A percentile compares a stretch with the other conserved stretches of the same genome.
Evolutionary conservation across 2,329 filamentous ascomycete genomes (phyloP).

Genomic region (Alternaria sp.): DNA sequence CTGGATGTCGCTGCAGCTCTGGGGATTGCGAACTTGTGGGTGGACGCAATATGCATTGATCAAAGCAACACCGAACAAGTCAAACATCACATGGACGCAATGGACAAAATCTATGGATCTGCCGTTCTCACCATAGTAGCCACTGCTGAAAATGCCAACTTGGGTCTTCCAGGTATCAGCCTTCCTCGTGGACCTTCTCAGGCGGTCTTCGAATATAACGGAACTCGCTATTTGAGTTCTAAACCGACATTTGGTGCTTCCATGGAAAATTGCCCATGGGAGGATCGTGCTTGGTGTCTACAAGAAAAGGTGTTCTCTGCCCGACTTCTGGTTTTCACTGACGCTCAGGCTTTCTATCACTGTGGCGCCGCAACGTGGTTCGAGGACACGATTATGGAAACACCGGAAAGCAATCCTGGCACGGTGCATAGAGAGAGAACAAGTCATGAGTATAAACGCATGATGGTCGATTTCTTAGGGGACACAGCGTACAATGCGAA

Average conservation of each 20-base stretch:
- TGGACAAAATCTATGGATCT: background rate
- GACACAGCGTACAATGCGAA: too few species aligned
- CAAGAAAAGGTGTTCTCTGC: conserved; percentile 18
- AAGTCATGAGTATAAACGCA: too few species aligned
- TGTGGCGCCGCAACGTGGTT: background rate
- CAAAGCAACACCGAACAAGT: background rate
- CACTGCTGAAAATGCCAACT: background rate
- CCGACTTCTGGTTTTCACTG: conserved; percentile 7
- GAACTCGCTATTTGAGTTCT: background rate
- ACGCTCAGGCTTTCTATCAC: background rate
- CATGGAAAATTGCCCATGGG: conserved; percentile 5
- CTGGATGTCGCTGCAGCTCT: background rate
- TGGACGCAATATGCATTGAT: background rate
- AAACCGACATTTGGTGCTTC: conserved; percentile 3
- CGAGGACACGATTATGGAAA: background rate
- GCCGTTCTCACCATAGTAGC: background rate
- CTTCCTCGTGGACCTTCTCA: background rate
- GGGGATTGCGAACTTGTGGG: background rate
- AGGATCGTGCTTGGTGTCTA: conserved; percentile 15
- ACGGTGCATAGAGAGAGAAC: background rate
- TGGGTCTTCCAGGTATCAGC: background rate
- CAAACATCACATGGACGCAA: background rate
- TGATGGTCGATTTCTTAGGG: too few species aligned
- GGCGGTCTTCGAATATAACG: background rate
- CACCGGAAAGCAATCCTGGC: background rate